Percentiles rank a stretch among this genome's conserved stretches.
Conservation (phyloP, 768 basidiomycete genomes). For the Termitomyces heimii region DNA sequence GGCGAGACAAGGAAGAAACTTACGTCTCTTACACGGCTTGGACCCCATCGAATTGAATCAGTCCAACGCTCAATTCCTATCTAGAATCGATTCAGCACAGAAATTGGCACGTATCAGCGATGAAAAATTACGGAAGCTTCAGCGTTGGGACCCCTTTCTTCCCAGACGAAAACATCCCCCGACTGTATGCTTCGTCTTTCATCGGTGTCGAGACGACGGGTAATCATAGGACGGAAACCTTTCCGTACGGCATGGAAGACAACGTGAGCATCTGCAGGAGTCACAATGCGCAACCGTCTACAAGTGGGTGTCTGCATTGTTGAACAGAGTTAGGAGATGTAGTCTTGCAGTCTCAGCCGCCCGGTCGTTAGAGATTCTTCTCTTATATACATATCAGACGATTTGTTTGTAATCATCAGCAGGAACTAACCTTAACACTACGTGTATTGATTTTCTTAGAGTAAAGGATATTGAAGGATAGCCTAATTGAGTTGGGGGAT, state of each 20-base stretch:
- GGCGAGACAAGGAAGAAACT: constrained; percentile 19
- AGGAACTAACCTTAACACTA: constrained; percentile 22
- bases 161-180: constrained; percentile 79
- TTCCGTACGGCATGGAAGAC: constrained; percentile 70
- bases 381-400: constrained; percentile 14
- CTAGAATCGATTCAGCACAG: constrained; percentile 26
- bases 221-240: constrained; percentile 56
- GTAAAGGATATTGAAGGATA: neutral
- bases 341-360: neutral
- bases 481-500: neutral
- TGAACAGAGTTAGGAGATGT: neutral
- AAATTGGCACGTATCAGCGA: constrained; percentile 1
- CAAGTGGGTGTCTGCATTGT: constrained; percentile 67
- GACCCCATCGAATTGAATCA: constrained; percentile 75
- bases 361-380: neutral
- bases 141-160: constrained; percentile 65
- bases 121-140: constrained; percentile 58
- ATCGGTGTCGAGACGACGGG: constrained; percentile 68
- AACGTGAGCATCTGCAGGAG: constrained; percentile 60
- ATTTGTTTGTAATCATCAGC: constrained; percentile 14
- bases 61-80: constrained; percentile 81
- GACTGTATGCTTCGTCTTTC: constrained; percentile 66
- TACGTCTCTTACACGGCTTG: constrained; percentile 72
- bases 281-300: constrained; percentile 54
- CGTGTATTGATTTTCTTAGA: constrained; percentile 12